These are phyloP conservation scores for Pythium vanterpoolii DNA, from an alignment of 352 stramenopile species.

Conservation along the genomic window DNA sequence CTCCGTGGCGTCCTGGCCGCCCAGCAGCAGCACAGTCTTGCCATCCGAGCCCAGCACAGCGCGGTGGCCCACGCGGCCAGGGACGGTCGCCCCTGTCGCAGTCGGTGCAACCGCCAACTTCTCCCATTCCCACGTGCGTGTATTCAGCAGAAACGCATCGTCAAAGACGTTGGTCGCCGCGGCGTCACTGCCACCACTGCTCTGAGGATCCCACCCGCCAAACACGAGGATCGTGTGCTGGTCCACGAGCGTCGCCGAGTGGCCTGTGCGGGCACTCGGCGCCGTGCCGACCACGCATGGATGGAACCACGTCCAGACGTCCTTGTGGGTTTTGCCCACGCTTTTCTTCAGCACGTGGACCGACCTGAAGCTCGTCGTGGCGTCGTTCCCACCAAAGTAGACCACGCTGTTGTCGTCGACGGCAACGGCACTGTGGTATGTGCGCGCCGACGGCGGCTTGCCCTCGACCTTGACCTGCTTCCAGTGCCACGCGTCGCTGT, in stretches of 20 bases:
- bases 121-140: slow-evolving; percentile 89
- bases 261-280: slow-evolving; percentile 83
- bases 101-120: slow-evolving; percentile 35
- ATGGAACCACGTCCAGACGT: slow-evolving; percentile 87
- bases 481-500: slow-evolving; percentile 89
- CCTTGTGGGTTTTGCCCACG: background rate
- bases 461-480: slow-evolving; percentile 83
- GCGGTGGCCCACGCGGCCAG: slow-evolving; percentile 84
- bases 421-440: slow-evolving; percentile 87
- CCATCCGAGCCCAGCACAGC: slow-evolving; percentile 57
- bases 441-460: slow-evolving; percentile 82
- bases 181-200: slow-evolving; percentile 16
- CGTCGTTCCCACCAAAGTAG: slow-evolving; percentile 93
- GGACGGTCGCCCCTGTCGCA: slow-evolving; percentile 14
- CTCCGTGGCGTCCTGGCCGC: slow-evolving; percentile 79
- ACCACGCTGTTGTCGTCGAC: slow-evolving; percentile 72
- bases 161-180: slow-evolving; percentile 70
- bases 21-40: slow-evolving; percentile 82
- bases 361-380: slow-evolving; percentile 87
- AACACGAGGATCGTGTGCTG: slow-evolving; percentile 89
- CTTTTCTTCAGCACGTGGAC: slow-evolving; percentile 89
- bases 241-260: slow-evolving; percentile 86
- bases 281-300: slow-evolving; percentile 68
- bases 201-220: slow-evolving; percentile 93
- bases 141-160: slow-evolving; percentile 90